Conservation (phyloP, 352 stramenopile species). For the Pythium rhizo-oryzae region DNA sequence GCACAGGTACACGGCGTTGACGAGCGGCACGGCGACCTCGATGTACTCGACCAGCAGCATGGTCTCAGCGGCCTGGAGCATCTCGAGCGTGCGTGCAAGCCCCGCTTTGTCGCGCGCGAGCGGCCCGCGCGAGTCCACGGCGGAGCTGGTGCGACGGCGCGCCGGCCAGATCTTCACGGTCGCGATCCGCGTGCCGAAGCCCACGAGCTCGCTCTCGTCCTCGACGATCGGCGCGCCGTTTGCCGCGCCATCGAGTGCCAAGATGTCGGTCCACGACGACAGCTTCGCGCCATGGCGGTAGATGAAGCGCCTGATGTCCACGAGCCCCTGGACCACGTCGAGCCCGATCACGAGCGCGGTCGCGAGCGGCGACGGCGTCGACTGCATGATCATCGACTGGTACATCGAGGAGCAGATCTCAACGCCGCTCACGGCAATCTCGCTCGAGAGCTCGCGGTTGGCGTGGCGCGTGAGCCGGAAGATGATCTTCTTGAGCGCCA, state of each 20-base stretch:
- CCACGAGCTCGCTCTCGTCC: too few relatives aligned
- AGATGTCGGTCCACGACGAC: too few relatives aligned
- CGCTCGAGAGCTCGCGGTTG: neutral
- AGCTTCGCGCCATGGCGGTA: too few relatives aligned
- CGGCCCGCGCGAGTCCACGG: too few relatives aligned
- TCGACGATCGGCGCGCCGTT: too few relatives aligned
- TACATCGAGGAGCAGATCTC: constrained; percentile 5
- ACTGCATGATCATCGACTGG: neutral
- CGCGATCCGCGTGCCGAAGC: too few relatives aligned
- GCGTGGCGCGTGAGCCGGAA: neutral
- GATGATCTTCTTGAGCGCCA: neutral
- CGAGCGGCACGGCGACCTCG: constrained; percentile 9
- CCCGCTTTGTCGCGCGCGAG: too few relatives aligned
- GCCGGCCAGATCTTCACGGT: too few relatives aligned
- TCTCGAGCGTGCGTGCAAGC: constrained; percentile 15
- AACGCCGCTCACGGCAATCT: neutral
- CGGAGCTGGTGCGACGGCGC: too few relatives aligned
- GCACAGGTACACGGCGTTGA: constrained; percentile 3
- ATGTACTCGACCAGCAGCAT: constrained; percentile 25
- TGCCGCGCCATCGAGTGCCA: too few relatives aligned
- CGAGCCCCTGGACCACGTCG: neutral
- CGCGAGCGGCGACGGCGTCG: neutral
- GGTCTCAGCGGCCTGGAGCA: constrained; percentile 15
- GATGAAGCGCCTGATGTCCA: too few relatives aligned
- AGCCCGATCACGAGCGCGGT: neutral